phyloP scores from a whole-genome alignment of 1,284 basidiomycete genomes.

The Rhodotorula sp. region DNA sequence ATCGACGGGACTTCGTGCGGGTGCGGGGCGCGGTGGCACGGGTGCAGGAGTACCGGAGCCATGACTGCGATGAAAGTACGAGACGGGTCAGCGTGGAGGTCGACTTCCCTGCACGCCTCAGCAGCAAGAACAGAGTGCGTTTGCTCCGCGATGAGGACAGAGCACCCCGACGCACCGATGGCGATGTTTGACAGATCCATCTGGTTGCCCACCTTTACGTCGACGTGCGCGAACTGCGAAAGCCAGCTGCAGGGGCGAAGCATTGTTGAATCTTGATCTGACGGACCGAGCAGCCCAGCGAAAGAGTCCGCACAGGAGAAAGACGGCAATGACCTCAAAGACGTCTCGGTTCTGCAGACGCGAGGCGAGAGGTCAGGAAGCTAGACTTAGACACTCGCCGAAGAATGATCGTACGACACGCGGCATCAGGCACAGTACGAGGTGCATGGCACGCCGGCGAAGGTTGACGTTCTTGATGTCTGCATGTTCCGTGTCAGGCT shows the following conservation, averaged over 20 bases:
- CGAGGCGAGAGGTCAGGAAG: neutral
- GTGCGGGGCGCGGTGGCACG: slow-evolving; percentile 16
- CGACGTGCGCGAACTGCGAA: slow-evolving; percentile 20
- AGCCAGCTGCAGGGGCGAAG: slow-evolving; percentile 9
- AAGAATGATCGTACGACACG: neutral
- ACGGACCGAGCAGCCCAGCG: neutral
- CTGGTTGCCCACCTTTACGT: slow-evolving; percentile 19
- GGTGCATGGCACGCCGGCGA: slow-evolving; percentile 30
- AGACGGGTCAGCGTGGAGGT: neutral
- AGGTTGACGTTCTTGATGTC: slow-evolving; percentile 27
- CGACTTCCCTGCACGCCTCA: too few species aligned
- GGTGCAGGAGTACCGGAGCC: slow-evolving; percentile 31
- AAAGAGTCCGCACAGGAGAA: slow-evolving; percentile 13
- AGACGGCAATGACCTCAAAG: slow-evolving; percentile 33
- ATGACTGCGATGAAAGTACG: slow-evolving; percentile 13
- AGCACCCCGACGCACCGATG: neutral
- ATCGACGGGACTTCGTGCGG: slow-evolving; percentile 22
- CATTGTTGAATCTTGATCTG: neutral
- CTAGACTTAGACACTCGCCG: too few species aligned
- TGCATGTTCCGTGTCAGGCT: neutral
- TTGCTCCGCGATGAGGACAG: neutral
- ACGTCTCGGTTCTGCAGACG: slow-evolving; percentile 26
- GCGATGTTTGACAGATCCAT: slow-evolving; percentile 29
- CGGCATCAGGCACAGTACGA: slow-evolving; percentile 38
- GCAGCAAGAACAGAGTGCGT: too few species aligned